phyloP scores from a whole-genome alignment of 306 rosid species.

The Cicer chorassanicum region DNA sequence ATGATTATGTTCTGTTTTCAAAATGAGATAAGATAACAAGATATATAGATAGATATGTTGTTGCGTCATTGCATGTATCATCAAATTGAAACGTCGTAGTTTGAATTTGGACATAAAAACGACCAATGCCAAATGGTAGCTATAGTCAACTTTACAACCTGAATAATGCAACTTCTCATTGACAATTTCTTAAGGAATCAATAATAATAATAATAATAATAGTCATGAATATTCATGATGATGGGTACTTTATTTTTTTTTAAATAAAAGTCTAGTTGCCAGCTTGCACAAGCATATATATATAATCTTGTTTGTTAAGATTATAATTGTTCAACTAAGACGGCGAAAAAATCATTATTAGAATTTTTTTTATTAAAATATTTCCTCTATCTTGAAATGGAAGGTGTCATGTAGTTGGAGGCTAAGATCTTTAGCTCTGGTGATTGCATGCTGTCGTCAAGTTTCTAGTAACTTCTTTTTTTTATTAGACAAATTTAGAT shows the following conservation, averaged over 20 bases:
- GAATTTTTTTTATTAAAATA: background rate
- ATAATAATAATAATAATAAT: background rate
- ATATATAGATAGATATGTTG: constrained; percentile 42
- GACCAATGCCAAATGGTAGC: constrained; percentile 11
- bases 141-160: constrained; percentile 44
- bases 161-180: constrained; percentile 6
- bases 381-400: background rate
- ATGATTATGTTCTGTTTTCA: background rate
- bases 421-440: background rate
- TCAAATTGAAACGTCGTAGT: constrained; percentile 28
- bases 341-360: background rate
- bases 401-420: constrained; percentile 19
- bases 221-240: constrained; percentile 22
- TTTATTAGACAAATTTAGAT: no score
- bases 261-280: constrained; percentile 23
- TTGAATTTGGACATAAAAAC: constrained; percentile 35
- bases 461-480: constrained; percentile 39
- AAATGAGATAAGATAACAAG: constrained; percentile 17
- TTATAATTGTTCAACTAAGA: constrained; percentile 33
- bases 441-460: constrained; percentile 37
- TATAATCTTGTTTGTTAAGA: constrained; percentile 38
- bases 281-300: constrained; percentile 5
- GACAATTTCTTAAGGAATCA: constrained; percentile 26
- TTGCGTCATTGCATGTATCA: constrained; percentile 52
- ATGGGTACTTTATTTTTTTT: background rate